Percentiles rank a stretch among this genome's conserved stretches.
Conservation (phyloP, 2,329 filamentous ascomycete species). For the Fusarium foetens region DNA sequence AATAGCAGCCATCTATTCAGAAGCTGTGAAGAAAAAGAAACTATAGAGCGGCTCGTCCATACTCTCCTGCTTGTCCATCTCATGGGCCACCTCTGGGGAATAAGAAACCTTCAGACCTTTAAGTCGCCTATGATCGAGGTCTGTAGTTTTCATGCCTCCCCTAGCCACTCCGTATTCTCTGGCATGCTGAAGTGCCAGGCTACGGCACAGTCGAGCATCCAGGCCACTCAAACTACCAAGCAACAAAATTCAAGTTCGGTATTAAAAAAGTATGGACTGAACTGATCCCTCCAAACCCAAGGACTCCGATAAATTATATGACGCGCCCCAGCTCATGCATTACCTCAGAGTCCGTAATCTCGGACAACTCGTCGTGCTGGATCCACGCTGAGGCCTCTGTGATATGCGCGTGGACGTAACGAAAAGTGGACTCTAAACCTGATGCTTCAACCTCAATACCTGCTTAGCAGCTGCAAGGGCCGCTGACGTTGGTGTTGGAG, state of each 20-base stretch:
- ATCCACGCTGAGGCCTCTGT: slow-evolving; percentile 38
- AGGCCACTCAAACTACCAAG: slow-evolving; percentile 36
- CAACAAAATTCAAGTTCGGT: slow-evolving; percentile 48
- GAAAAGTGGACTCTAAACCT: slow-evolving; percentile 33
- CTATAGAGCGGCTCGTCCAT: slow-evolving; percentile 44
- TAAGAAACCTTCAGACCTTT: neutral
- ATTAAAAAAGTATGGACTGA: slow-evolving; percentile 51
- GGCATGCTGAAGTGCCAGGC: slow-evolving; percentile 33
- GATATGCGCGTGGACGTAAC: slow-evolving; percentile 38
- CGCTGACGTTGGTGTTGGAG: slow-evolving; percentile 65
- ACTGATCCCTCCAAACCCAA: slow-evolving; percentile 53
- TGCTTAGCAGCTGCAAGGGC: slow-evolving; percentile 66
- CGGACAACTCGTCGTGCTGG: slow-evolving; percentile 43
- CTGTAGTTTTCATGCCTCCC: neutral
- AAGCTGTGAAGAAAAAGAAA: slow-evolving; percentile 40
- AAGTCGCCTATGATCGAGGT: neutral
- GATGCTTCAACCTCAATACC: slow-evolving; percentile 31
- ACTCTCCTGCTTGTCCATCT: slow-evolving; percentile 33
- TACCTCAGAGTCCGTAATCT: slow-evolving; percentile 40
- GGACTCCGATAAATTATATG: slow-evolving; percentile 55
- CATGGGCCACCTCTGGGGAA: slow-evolving; percentile 13
- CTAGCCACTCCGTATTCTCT: slow-evolving; percentile 31
- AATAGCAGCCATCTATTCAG: slow-evolving; percentile 46
- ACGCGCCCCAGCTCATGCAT: slow-evolving; percentile 45
- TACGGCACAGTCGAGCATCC: slow-evolving; percentile 28